Evolutionary conservation across 768 basidiomycete species (phyloP).

Genomic region (Sporobolomyces phaffii): DNA sequence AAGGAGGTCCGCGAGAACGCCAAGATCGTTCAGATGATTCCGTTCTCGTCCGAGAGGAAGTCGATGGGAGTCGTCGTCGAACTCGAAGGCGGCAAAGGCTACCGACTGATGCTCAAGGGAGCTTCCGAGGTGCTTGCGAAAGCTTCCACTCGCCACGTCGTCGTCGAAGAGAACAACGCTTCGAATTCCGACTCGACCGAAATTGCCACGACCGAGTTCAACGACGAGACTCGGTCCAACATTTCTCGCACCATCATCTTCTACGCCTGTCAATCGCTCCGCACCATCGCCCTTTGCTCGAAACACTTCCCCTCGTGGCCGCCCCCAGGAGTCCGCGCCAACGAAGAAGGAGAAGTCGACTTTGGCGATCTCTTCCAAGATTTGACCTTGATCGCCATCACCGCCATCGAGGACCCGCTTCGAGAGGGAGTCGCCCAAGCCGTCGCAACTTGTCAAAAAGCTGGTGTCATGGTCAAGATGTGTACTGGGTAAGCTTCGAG

Average conservation of each 20-base stretch:
- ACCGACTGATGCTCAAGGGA: constrained; percentile 79
- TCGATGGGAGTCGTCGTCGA: constrained; percentile 85
- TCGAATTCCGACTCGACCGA: constrained; percentile 36
- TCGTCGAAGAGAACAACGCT: constrained; percentile 51
- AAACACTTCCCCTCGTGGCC: constrained; percentile 83
- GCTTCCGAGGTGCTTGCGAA: constrained; percentile 87
- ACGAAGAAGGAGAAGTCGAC: constrained; percentile 37
- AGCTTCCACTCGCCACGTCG: constrained; percentile 66
- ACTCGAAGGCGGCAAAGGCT: constrained; percentile 52
- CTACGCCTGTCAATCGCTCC: constrained; percentile 91
- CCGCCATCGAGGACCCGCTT: constrained; percentile 93
- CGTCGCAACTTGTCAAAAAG: constrained; percentile 75
- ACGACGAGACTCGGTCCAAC: constrained; percentile 65
- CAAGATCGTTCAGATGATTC: constrained; percentile 74
- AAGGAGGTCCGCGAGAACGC: constrained; percentile 59
- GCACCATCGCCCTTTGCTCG: constrained; percentile 92
- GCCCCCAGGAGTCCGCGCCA: constrained; percentile 49
- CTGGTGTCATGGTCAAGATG: constrained; percentile 94
- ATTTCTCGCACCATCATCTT: constrained; percentile 89
- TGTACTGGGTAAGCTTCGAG: constrained; percentile 60
- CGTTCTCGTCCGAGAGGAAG: constrained; percentile 89
- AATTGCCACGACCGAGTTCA: constrained; percentile 55
- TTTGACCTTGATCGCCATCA: constrained; percentile 78
- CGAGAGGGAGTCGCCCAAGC: constrained; percentile 83
- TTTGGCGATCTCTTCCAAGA: constrained; percentile 65